Conservation (phyloP, 1,284 basidiomycete species). For the Marasmius fiardii region DNA sequence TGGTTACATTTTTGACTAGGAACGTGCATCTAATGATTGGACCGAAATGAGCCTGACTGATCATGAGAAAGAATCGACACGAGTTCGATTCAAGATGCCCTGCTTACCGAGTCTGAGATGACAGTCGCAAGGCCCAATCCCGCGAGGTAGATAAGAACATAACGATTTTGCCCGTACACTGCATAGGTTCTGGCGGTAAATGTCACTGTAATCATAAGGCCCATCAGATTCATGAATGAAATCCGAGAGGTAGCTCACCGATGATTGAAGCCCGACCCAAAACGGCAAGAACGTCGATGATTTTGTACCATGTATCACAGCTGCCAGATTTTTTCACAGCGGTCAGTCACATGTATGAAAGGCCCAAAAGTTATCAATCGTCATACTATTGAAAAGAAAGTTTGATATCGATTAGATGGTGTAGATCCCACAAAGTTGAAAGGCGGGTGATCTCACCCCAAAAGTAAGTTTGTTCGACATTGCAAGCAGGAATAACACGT, state of each 20-base stretch:
- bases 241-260: not conserved
- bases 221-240: not conserved
- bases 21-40: constrained; percentile 1
- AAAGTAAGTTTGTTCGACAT: constrained; percentile 17
- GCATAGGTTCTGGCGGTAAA: constrained; percentile 10
- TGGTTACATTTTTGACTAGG: not conserved
- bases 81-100: not conserved
- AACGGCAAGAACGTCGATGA: constrained; percentile 15
- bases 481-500: constrained; percentile 21
- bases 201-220: not conserved
- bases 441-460: constrained; percentile 6
- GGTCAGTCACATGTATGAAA: not conserved
- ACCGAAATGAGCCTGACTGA: not conserved
- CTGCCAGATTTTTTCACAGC: no score
- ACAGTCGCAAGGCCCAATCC: constrained; percentile 7
- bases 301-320: constrained; percentile 16
- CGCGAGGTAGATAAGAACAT: not conserved
- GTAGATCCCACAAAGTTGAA: no score
- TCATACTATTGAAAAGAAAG: no score
- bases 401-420: not conserved
- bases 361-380: not conserved
- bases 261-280: constrained; percentile 14
- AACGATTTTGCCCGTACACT: constrained; percentile 6
- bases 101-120: constrained; percentile 10
- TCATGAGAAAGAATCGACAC: not conserved